A percentile compares a stretch with the other conserved stretches of the same genome.
Evolutionary conservation across 768 basidiomycete species (phyloP).

Genomic region (Leucocoprinus leucothites): DNA sequence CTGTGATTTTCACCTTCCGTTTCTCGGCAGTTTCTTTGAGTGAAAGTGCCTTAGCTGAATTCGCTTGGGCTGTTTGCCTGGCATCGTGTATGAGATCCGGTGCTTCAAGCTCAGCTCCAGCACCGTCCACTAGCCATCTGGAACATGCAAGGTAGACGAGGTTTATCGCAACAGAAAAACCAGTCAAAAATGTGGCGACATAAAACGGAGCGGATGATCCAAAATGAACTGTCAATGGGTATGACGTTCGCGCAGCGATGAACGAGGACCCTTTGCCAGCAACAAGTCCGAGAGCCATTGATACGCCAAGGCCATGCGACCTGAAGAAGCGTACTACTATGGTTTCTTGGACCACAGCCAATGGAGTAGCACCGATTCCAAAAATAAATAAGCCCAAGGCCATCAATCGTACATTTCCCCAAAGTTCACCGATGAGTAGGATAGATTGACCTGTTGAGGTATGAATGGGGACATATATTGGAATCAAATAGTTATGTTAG

Average conservation of each 20-base stretch:
- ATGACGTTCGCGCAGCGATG: constrained; percentile 68
- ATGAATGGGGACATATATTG: background rate
- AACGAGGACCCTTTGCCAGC: constrained; percentile 80
- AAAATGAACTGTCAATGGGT: constrained; percentile 67
- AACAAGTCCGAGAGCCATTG: constrained; percentile 80
- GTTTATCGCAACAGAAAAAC: constrained; percentile 65
- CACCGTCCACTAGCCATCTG: constrained; percentile 58
- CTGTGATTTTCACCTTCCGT: constrained; percentile 53
- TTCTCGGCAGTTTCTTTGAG: constrained; percentile 66
- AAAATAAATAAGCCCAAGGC: constrained; percentile 75
- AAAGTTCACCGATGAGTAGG: constrained; percentile 64
- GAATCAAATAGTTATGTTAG: background rate
- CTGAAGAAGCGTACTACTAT: constrained; percentile 83
- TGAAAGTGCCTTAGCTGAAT: constrained; percentile 56
- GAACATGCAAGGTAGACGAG: constrained; percentile 62
- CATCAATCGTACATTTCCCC: constrained; percentile 63
- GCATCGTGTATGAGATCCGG: constrained; percentile 59
- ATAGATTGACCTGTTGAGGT: constrained; percentile 55
- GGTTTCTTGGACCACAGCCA: constrained; percentile 82
- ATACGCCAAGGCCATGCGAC: constrained; percentile 69
- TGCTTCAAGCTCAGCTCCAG: constrained; percentile 63
- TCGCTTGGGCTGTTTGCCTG: constrained; percentile 33
- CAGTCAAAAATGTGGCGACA: constrained; percentile 60
- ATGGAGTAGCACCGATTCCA: constrained; percentile 74
- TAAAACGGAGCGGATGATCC: constrained; percentile 76